Conservation (phyloP, 108 stramenopile species). For the Skeletonema tropicum region DNA sequence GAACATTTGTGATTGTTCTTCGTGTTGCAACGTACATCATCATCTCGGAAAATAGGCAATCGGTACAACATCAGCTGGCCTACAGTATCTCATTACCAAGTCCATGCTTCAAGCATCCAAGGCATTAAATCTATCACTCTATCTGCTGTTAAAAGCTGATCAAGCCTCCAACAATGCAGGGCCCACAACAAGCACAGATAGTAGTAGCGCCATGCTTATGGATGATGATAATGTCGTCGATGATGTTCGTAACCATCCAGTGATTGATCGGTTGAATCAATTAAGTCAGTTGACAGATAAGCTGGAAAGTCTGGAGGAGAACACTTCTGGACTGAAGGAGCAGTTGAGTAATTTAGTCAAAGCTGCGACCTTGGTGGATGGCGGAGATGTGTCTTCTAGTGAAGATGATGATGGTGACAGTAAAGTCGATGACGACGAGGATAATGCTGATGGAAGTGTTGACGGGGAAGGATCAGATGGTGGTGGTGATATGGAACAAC, state of each 20-base stretch:
- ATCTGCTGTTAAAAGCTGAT: constrained; percentile 77
- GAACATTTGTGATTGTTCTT: background rate
- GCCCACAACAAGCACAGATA: constrained; percentile 6
- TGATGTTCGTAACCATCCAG: constrained; percentile 74
- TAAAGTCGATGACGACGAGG: constrained; percentile 30
- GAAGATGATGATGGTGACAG: constrained; percentile 39
- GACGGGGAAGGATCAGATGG: constrained; percentile 7
- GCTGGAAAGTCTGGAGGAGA: constrained; percentile 66
- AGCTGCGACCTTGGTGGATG: constrained; percentile 69
- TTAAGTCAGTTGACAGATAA: constrained; percentile 58
- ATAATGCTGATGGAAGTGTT: constrained; percentile 37
- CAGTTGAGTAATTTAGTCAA: constrained; percentile 72
- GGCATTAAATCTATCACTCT: constrained; percentile 76
- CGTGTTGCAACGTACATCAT: background rate
- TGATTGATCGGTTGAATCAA: constrained; percentile 78
- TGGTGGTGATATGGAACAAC: constrained; percentile 4
- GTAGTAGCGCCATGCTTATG: constrained; percentile 9
- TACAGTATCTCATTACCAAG: constrained; percentile 78
- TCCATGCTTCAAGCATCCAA: constrained; percentile 66
- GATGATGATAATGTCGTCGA: constrained; percentile 24
- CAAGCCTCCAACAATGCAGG: constrained; percentile 16
- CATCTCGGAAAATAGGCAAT: constrained; percentile 56
- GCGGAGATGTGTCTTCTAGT: constrained; percentile 19
- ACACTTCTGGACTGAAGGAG: constrained; percentile 48
- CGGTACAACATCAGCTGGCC: constrained; percentile 69